Base-by-base conservation (phyloP, 352 stramenopile genomes). In the Globisporangium ultimum region DNA sequence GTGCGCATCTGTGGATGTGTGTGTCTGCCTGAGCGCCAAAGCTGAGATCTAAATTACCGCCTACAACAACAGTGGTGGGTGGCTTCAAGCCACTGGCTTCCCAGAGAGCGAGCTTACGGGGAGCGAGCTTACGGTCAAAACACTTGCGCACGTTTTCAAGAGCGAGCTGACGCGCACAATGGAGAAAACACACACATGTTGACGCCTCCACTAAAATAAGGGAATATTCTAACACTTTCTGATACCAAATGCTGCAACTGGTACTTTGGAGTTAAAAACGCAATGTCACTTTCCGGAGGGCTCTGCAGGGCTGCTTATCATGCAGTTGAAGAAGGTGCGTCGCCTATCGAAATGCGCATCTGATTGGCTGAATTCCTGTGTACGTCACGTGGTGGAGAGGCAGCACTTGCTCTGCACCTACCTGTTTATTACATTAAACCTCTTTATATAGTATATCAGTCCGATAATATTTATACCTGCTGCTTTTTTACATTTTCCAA, bases 241-340 rank as follows among this genome's bases (percentile, higher is more conserved):
- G 28, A 36, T 36, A 36, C 28, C 28, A 36, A 10, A 36, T 10
- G 28, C 8, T 8, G 28, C 28, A 36, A 10, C 8, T 36, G 28
- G 28, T 36, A 10, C 28, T 6, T n/a, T 36, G 4, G 0, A 10
- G 4, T 10, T 10, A 10, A 5, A 2, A 10, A 10, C 28, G 10
- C 7, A 5, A 45, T n/a, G 40, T 15, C 40, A 45, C 40, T 45
- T 18, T 17, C 40, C 3, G 3, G 13, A 45, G 40, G 40, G 40
- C 1, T n/a, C 10, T 43, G 38, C 2, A 43, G 10, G 38, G 1
- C 10, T 43, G 38, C 38, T 17, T 17, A 43, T 17, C 38, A 17
- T 45, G 40, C 40, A n/a, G 40, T 45, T 45, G 40, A 45, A 45
- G 40, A n/a, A 45, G 40, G 40, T 45, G 40, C 13, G 40, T 45